These are phyloP conservation scores for Phaeolepiota aurea DNA, from an alignment of 768 basidiomycete species.

Conservation along the genomic window DNA sequence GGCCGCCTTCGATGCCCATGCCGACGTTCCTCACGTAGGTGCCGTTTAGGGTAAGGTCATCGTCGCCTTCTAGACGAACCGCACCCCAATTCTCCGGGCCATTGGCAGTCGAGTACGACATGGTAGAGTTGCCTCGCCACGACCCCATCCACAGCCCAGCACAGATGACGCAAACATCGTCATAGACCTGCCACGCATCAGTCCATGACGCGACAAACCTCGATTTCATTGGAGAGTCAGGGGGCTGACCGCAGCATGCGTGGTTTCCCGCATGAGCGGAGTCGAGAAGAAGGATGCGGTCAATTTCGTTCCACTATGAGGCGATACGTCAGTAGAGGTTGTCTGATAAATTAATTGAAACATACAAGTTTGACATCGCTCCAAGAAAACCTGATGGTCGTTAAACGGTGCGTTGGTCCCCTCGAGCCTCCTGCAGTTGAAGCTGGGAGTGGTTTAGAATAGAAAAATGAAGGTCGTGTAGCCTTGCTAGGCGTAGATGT, in stretches of 20 bases:
- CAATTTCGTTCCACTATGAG: slow-evolving; percentile 63
- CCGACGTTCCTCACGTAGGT: slow-evolving; percentile 49
- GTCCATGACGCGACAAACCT: slow-evolving; percentile 48
- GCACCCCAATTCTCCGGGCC: slow-evolving; percentile 47
- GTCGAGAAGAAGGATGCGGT: slow-evolving; percentile 57
- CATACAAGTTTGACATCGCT: slow-evolving; percentile 71
- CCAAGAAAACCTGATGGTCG: slow-evolving; percentile 69
- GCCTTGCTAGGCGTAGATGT: slow-evolving; percentile 52
- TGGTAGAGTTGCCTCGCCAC: slow-evolving; percentile 43
- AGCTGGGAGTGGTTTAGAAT: slow-evolving; percentile 40
- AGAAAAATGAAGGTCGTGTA: slow-evolving; percentile 58
- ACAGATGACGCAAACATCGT: slow-evolving; percentile 78
- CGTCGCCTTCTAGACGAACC: slow-evolving; percentile 58
- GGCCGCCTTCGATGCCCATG: slow-evolving; percentile 67
- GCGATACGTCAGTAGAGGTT: slow-evolving; percentile 1
- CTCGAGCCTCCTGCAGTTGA: slow-evolving; percentile 20
- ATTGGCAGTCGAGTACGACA: slow-evolving; percentile 40
- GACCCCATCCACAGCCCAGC: slow-evolving; percentile 76
- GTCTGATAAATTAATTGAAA: slow-evolving; percentile 6
- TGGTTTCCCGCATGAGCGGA: slow-evolving; percentile 20
- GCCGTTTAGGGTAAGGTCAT: slow-evolving; percentile 37
- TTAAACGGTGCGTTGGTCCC: slow-evolving; percentile 45
- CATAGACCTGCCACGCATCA: slow-evolving; percentile 76
- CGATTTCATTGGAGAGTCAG: slow-evolving; percentile 19
- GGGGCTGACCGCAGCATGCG: slow-evolving; percentile 26